Evolutionary conservation across 306 rosid genomes (phyloP), one percentile per base, ranked within the genome.

Genomic region (Dalbergia cochinchinensis): DNA sequence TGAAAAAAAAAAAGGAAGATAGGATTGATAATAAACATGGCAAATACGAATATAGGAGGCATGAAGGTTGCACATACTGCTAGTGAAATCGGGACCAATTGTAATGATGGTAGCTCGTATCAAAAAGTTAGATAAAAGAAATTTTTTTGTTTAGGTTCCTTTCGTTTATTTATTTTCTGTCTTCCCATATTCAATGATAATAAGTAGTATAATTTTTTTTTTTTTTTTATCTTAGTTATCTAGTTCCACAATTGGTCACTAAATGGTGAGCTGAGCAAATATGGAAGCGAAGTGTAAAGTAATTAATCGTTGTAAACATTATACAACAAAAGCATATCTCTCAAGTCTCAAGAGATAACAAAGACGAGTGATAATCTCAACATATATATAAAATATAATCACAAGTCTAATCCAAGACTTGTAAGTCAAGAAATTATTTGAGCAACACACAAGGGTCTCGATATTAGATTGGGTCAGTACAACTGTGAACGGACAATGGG

Each of bases 381-480:
- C 44, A 31, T 73, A 47, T 73, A 31, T 60, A 22, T 2, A 26
- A 26, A 26, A 26, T 26, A 26, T 26, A 26, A 26, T 42, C 6
- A 11, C 16, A 47, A 74, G 12, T 73, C 78, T 20, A 19, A 5
- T 11, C 34, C 22, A 7, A 34, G 16, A 42, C 60, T 60, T 26
- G 55, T 16, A 11, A 71, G 20, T 62, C 67, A 37, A 71, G 66
- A 62, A 79, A 71, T 26, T 39, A 41, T 37, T 54, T 5, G 51
- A 55, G 16, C 39, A 57, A 12, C 8, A 18, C 16, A 26, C 11
- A 35, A 5, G 2, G 26, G 53, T 64, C 73, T 34, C 16, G 42
- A 42, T 73, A 73, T 64, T 31, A 54, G 79, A 53, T 64, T 55
- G 84, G 60, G 84, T 73, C 12, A 80, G 84, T 80, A 65, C 84